These are phyloP conservation scores for Zoysia japonica DNA, from an alignment of 176 grass and related monocot species.

Conservation along the genomic window DNA sequence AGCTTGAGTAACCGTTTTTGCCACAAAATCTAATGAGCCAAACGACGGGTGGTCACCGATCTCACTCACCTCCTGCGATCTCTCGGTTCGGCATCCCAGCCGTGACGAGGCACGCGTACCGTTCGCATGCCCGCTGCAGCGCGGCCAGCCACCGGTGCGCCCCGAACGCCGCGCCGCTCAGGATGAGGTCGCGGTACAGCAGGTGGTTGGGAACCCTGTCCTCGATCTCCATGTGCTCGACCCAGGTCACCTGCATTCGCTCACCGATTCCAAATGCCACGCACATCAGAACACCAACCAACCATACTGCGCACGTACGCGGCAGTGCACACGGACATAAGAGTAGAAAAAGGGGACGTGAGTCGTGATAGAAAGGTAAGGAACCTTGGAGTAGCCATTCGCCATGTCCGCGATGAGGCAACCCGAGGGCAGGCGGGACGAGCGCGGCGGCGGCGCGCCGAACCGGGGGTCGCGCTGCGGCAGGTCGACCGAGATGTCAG, in stretches of 20 bases:
- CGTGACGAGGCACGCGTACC: constrained; percentile 64
- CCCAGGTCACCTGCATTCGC: constrained; percentile 68
- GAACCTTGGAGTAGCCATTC: constrained; percentile 70
- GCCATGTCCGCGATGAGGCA: constrained; percentile 86
- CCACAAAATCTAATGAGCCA: no score
- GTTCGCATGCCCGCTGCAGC: constrained; percentile 75
- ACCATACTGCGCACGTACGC: neutral
- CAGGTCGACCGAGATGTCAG: constrained; percentile 78
- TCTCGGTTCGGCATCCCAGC: constrained; percentile 58
- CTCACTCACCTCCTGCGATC: constrained; percentile 45
- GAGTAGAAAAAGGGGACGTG: neutral
- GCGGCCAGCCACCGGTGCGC: constrained; percentile 77
- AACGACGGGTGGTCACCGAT: no score
- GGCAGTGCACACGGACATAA: neutral
- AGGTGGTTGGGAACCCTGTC: constrained; percentile 57
- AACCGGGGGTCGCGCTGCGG: constrained; percentile 47
- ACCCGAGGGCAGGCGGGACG: constrained; percentile 67
- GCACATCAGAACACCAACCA: neutral
- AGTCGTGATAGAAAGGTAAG: neutral
- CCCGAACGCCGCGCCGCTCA: constrained; percentile 72
- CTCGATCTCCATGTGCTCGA: constrained; percentile 82
- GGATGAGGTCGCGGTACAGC: constrained; percentile 68
- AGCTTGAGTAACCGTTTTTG: no score
- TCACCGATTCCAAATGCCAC: neutral
- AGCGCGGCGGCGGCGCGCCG: constrained; percentile 44